Evolutionary conservation across 2,329 filamentous ascomycete genomes (phyloP).

Genomic region (Coleophoma eucalyptorum): DNA sequence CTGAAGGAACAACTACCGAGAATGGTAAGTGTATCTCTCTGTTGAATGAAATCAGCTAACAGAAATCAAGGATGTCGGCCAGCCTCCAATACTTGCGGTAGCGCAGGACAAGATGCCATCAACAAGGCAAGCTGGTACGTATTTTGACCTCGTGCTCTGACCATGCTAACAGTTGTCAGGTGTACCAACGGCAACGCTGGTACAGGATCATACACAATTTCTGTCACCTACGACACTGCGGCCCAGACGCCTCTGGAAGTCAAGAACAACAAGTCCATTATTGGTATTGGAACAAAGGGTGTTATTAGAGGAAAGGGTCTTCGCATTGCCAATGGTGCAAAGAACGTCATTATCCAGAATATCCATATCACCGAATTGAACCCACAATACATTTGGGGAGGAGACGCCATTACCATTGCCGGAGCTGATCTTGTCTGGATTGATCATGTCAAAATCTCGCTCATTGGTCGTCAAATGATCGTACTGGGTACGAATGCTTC

Average conservation of each 20-base stretch:
- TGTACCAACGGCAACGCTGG: conserved; percentile 32
- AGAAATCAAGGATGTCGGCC: conserved; percentile 48
- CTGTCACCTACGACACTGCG: conserved; percentile 20
- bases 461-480: conserved; percentile 41
- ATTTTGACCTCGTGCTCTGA: no score
- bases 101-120: conserved; percentile 47
- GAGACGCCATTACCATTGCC: conserved; percentile 30
- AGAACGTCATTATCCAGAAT: conserved; percentile 24
- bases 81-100: conserved; percentile 40
- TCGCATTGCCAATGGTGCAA: conserved; percentile 19
- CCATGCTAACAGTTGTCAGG: no score
- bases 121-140: conserved; percentile 42
- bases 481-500: conserved; percentile 29
- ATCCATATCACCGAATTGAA: conserved; percentile 28
- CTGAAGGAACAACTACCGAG: conserved; percentile 32
- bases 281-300: conserved; percentile 21
- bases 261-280: conserved; percentile 22
- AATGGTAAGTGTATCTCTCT: neutral
- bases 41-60: neutral
- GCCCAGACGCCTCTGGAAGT: conserved; percentile 19
- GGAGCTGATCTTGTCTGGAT: conserved; percentile 31
- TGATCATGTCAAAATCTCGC: conserved; percentile 34
- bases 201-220: conserved; percentile 1
- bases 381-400: conserved; percentile 34
- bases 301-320: conserved; percentile 25